phyloP scores from a whole-genome alignment of 2,329 filamentous ascomycete genomes.

The Kalmusia sp. region DNA sequence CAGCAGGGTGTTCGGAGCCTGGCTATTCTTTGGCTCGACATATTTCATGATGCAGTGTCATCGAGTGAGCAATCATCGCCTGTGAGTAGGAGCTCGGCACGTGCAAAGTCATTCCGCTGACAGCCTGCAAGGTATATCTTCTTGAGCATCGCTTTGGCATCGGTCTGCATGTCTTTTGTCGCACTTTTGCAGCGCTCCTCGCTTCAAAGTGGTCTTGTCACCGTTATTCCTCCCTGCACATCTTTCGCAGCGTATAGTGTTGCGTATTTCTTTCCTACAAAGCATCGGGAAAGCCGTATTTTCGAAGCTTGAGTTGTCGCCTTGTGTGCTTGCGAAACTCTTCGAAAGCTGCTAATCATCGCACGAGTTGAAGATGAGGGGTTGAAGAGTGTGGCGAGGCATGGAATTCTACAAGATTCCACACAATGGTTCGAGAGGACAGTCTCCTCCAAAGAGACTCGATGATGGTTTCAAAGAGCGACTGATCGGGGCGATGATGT shows the following conservation, averaged over 20 bases:
- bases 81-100: constrained; percentile 11
- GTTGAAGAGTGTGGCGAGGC: too few species aligned
- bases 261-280: background rate
- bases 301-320: too few species aligned
- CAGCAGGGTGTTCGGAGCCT: constrained; percentile 21
- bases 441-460: too few species aligned
- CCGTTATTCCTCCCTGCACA: background rate
- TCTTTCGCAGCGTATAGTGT: background rate
- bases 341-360: too few species aligned
- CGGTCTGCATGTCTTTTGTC: background rate
- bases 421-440: too few species aligned
- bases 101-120: background rate
- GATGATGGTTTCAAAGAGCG: too few species aligned
- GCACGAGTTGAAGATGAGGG: too few species aligned
- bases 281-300: background rate
- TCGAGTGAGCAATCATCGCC: constrained; percentile 13
- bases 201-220: background rate
- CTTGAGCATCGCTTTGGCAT: background rate
- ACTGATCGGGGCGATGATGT: too few species aligned
- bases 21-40: constrained; percentile 13
- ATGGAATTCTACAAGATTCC: too few species aligned
- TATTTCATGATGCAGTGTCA: constrained; percentile 20
- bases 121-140: background rate
- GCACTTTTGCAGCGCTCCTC: background rate
- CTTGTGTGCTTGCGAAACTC: too few species aligned